Conservation (phyloP, 1,284 basidiomycete species). For the Melampsora americana region DNA sequence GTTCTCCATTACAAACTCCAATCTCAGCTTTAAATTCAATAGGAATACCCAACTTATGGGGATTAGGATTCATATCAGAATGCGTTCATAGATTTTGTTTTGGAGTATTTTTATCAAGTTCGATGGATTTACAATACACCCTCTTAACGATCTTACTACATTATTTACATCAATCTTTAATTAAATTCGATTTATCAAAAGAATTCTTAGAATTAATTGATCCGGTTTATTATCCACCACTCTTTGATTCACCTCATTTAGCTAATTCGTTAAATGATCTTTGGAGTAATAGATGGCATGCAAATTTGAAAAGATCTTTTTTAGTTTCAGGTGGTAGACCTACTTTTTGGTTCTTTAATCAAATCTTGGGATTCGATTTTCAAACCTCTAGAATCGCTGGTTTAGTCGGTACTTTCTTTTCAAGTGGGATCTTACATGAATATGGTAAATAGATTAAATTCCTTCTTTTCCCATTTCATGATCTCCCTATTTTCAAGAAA, state of each 20-base stretch:
- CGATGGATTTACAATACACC: not conserved
- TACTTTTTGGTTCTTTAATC: not conserved
- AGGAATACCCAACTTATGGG: not conserved
- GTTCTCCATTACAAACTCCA: not conserved
- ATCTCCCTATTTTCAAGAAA: too few species aligned
- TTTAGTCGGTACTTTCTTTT: not conserved
- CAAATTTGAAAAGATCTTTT: not conserved
- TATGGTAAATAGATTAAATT: not conserved
- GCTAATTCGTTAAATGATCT: not conserved
- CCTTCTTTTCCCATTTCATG: too few species aligned
- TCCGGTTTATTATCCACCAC: not conserved
- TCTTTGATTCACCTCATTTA: not conserved
- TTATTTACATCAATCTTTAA: not conserved
- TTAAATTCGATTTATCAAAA: not conserved
- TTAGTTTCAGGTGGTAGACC: not conserved
- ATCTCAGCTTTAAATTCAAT: conserved; percentile 3
- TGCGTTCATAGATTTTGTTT: not conserved
- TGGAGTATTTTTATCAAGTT: not conserved
- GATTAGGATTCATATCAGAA: not conserved
- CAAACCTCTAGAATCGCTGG: not conserved
- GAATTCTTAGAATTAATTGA: not conserved
- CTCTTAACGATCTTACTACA: not conserved
- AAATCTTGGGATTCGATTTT: not conserved
- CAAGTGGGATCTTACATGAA: conserved; percentile 1
- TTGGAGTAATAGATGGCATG: conserved; percentile 7